phyloP scores from a whole-genome alignment of 1,284 basidiomycete genomes.

The Irpex sp. region DNA sequence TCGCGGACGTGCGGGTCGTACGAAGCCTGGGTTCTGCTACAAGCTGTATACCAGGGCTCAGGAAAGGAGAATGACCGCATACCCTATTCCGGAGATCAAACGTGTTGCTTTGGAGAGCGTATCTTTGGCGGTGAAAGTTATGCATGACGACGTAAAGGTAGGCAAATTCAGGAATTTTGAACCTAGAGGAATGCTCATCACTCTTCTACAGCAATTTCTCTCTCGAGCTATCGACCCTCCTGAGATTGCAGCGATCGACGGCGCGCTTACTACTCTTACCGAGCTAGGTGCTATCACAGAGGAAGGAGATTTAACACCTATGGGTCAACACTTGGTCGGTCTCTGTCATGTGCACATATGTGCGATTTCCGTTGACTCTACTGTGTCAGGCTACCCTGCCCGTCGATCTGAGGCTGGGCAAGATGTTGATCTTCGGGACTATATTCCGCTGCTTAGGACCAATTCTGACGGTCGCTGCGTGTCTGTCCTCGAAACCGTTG shows the following conservation, averaged over 20 bases:
- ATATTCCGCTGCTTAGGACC: conserved; percentile 79
- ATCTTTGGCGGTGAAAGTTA: conserved; percentile 81
- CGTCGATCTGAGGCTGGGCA: conserved; percentile 85
- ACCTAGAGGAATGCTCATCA: no score
- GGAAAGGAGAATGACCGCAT: conserved; percentile 66
- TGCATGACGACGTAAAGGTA: conserved; percentile 79
- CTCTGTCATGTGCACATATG: no score
- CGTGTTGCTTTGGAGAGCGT: conserved; percentile 87
- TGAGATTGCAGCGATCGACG: conserved; percentile 71
- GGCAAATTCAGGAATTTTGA: no score
- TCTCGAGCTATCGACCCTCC: conserved; percentile 84
- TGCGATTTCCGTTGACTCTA: no score
- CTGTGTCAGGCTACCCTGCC: conserved; percentile 69
- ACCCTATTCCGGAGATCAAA: conserved; percentile 85
- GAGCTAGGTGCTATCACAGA: conserved; percentile 77
- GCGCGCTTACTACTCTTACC: conserved; percentile 72
- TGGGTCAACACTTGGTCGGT: conserved; percentile 86
- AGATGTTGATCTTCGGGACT: conserved; percentile 87
- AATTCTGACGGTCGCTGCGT: conserved; percentile 79
- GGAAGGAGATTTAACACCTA: conserved; percentile 69
- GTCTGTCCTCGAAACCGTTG: conserved; percentile 83
- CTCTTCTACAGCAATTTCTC: conserved; percentile 42
- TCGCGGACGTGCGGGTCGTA: conserved; percentile 88
- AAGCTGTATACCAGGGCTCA: conserved; percentile 83
- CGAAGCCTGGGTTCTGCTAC: conserved; percentile 78